Evolutionary conservation across 2,329 filamentous ascomycete species (phyloP), one percentile per base, ranked within the genome.

Genomic region (Daldinia sp.): DNA sequence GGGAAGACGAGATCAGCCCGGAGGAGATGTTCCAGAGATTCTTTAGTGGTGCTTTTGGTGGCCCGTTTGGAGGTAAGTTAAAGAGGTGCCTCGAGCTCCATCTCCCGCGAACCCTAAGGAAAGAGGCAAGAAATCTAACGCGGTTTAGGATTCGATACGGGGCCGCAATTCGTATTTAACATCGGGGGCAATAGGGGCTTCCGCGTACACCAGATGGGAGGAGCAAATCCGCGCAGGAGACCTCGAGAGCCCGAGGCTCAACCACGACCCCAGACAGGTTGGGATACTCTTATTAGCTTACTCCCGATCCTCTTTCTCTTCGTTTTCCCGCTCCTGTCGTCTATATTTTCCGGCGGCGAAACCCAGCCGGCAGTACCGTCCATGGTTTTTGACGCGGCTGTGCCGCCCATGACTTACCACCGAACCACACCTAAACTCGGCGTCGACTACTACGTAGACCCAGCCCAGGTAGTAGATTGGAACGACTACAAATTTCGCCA

Each of bases 21-120:
- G 96, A 99, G 81, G 96, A 99, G 81, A 88, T 99, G 85, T 99
- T 99, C 83, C 91, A 95, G 78, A 89, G 95, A 71, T 99, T 99
- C 87, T 99, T 99, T 83, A 93, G 93, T 54, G 94, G 92, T 46
- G 90, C 86, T 7, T 81, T 81, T 75, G 87, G 91, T 65, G 89
- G 89, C 60, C 87, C 88, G 15, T 90, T 93, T 77, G 91, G 92
- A 82, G 88, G 82, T 80, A 85, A 74, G 74, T 51, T 51, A 56
- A 26, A 18, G 33, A 9, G 3, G 6, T 35, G 33, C 33, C 33
- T 9, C 35, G 37, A 56, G 53, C 59, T 26, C 20, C 5, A 15
- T 48, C 20, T 48, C 10, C 5, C 12, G 18, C 33, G 28, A 18
- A 28, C 35, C 10, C 33, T 35, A 13, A n/a, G 33, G 18, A 56